phyloP scores from a whole-genome alignment of 2,329 filamentous ascomycete genomes.

The Aspergillus amoenus region DNA sequence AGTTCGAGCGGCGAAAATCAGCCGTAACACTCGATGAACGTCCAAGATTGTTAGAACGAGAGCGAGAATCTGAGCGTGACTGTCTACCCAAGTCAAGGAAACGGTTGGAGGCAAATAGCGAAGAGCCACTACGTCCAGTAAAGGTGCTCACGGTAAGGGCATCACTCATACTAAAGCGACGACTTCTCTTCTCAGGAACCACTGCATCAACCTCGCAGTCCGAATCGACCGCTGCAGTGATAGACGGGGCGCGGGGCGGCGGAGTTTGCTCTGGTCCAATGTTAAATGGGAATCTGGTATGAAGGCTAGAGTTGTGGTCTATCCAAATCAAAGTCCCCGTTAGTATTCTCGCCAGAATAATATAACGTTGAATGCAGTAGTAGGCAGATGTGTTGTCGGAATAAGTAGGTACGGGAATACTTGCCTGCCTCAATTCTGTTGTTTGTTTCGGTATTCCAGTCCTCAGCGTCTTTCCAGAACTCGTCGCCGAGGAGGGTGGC shows the following conservation, averaged over 20 bases:
- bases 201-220: neutral
- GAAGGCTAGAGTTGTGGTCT: slow-evolving; percentile 21
- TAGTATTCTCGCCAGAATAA: neutral
- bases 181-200: slow-evolving; percentile 6
- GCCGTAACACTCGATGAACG: slow-evolving; percentile 10
- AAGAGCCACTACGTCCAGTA: neutral
- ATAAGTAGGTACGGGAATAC: neutral
- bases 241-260: neutral
- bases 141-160: slow-evolving; percentile 8
- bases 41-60: slow-evolving; percentile 11
- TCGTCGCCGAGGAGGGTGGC: slow-evolving; percentile 25
- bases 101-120: neutral
- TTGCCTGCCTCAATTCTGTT: slow-evolving; percentile 20
- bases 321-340: neutral
- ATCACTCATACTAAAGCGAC: slow-evolving; percentile 31
- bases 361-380: neutral
- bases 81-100: slow-evolving; percentile 9
- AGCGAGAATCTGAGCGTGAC: slow-evolving; percentile 12
- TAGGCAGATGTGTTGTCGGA: neutral
- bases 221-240: neutral
- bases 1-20: slow-evolving; percentile 12
- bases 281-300: slow-evolving; percentile 27
- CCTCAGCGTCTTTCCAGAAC: slow-evolving; percentile 31
- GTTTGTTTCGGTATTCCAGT: slow-evolving; percentile 16
- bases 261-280: slow-evolving; percentile 13